phyloP scores from a whole-genome alignment of 2,329 filamentous ascomycete genomes.

The Massarina eburnea region DNA sequence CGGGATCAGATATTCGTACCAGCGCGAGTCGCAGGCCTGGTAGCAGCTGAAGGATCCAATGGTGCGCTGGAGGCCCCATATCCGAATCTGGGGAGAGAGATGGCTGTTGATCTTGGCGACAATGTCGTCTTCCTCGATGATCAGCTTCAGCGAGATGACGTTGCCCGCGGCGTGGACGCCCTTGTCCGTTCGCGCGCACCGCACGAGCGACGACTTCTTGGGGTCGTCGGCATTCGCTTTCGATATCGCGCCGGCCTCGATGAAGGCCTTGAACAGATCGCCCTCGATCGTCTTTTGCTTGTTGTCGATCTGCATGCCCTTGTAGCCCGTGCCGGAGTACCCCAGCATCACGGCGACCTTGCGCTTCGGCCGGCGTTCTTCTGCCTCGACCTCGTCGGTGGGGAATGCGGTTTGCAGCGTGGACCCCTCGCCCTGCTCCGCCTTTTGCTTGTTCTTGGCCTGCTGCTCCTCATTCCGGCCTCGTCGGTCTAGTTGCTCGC shows the following conservation, averaged over 20 bases:
- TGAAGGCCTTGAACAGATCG: slow-evolving; percentile 89
- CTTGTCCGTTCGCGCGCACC: slow-evolving; percentile 95
- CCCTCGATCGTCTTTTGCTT: slow-evolving; percentile 92
- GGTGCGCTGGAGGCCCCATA: slow-evolving; percentile 91
- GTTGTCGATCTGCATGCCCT: slow-evolving; percentile 84
- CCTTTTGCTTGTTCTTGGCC: slow-evolving; percentile 41
- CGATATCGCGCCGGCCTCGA: slow-evolving; percentile 87
- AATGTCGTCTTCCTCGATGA: slow-evolving; percentile 86
- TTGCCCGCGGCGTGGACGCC: slow-evolving; percentile 96
- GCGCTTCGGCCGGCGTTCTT: slow-evolving; percentile 86
- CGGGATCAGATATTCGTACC: slow-evolving; percentile 96
- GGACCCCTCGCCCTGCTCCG: slow-evolving; percentile 40
- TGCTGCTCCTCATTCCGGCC: slow-evolving; percentile 47
- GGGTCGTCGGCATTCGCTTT: slow-evolving; percentile 97
- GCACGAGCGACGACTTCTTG: slow-evolving; percentile 90
- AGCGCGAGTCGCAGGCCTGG: slow-evolving; percentile 88
- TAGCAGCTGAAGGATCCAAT: slow-evolving; percentile 94
- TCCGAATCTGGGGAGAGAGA: slow-evolving; percentile 82
- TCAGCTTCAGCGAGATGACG: slow-evolving; percentile 91
- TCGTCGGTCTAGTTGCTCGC: slow-evolving; percentile 51
- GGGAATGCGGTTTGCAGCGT: slow-evolving; percentile 63
- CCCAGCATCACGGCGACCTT: slow-evolving; percentile 96
- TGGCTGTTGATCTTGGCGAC: slow-evolving; percentile 88
- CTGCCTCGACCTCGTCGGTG: slow-evolving; percentile 82
- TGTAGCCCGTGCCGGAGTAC: slow-evolving; percentile 95